Percentiles rank a stretch among this genome's conserved stretches.
Evolutionary conservation across 1,284 basidiomycete species (phyloP).

Genomic region (Ganoderma leucocontextum): DNA sequence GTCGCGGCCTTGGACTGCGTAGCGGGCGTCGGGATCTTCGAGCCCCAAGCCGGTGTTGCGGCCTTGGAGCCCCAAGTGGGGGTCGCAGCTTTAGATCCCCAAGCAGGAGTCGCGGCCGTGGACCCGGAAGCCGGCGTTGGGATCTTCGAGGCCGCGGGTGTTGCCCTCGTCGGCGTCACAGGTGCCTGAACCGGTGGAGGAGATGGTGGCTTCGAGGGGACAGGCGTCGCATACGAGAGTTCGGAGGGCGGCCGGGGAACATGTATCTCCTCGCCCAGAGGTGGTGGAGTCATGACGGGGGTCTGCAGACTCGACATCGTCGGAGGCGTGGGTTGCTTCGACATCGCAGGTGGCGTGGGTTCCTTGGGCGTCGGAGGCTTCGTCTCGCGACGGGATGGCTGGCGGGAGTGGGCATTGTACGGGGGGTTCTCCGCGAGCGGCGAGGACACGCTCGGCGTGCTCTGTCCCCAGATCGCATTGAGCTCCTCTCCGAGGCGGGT

Average conservation of each 20-base stretch:
- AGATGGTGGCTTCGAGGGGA: constrained; percentile 24
- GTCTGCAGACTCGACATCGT: constrained; percentile 24
- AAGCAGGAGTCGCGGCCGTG: constrained; percentile 29
- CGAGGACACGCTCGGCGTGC: constrained; percentile 31
- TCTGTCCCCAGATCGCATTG: constrained; percentile 43
- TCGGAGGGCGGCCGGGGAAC: constrained; percentile 30
- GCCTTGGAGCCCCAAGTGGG: constrained; percentile 35
- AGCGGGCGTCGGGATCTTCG: constrained; percentile 34
- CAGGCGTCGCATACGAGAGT: constrained; percentile 27
- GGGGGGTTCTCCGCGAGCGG: constrained; percentile 31
- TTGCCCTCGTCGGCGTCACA: constrained; percentile 19
- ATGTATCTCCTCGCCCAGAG: constrained; percentile 17
- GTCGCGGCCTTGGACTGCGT: constrained; percentile 33
- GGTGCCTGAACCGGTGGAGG: constrained; percentile 27
- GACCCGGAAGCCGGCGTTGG: constrained; percentile 31
- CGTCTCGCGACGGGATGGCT: constrained; percentile 33
- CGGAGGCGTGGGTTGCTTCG: constrained; percentile 30
- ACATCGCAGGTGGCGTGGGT: constrained; percentile 25
- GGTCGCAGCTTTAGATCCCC: constrained; percentile 32
- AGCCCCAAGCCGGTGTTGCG: constrained; percentile 31
- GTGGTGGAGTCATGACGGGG: constrained; percentile 27
- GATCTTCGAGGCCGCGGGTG: constrained; percentile 30
- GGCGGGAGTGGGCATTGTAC: constrained; percentile 31
- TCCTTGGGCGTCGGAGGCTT: constrained; percentile 34
- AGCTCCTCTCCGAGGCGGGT: constrained; percentile 43